Conservation (phyloP, 2,329 filamentous ascomycete species). For the Fusarium udum region DNA sequence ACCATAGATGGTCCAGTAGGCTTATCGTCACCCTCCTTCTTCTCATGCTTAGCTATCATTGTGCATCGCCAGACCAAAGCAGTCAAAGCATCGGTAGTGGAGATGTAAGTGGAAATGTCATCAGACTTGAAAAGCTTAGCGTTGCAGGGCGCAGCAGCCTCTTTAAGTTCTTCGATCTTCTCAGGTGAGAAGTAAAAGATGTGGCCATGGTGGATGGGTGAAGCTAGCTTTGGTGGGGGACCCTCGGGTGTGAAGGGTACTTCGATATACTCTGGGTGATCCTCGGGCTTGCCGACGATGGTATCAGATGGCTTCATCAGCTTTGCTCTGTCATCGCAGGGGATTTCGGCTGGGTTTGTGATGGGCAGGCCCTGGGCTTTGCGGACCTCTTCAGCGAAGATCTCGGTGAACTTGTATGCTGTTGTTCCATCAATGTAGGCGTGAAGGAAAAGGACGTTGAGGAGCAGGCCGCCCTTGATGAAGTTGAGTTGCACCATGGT, state of each 20-base stretch:
- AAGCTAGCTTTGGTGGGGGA: constrained; percentile 1
- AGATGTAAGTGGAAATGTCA: neutral
- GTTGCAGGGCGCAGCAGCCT: neutral
- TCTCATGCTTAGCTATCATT: constrained; percentile 1
- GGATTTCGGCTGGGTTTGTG: neutral
- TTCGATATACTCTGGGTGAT: constrained; percentile 8
- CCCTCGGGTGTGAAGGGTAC: constrained; percentile 4
- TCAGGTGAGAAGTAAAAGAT: constrained; percentile 15
- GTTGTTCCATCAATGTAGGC: neutral
- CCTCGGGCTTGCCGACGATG: constrained; percentile 1
- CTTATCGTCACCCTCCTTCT: neutral
- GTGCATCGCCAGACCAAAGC: constrained; percentile 17
- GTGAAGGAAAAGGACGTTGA: constrained; percentile 10
- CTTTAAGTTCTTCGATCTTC: neutral
- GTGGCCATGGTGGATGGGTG: constrained; percentile 4
- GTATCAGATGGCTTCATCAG: neutral
- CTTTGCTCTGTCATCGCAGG: neutral
- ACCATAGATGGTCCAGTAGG: neutral
- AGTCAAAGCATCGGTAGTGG: constrained; percentile 11
- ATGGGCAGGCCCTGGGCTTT: constrained; percentile 5
- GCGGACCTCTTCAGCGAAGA: constrained; percentile 3
- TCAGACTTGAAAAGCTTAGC: neutral
- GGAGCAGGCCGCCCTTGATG: neutral
- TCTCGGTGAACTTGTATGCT: constrained; percentile 14
- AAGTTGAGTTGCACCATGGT: constrained; percentile 15